Evolutionary conservation across 495 filamentous ascomycete species (phyloP), one percentile per base, ranked within the genome.

Genomic region (Aspergillus haitiensis): DNA sequence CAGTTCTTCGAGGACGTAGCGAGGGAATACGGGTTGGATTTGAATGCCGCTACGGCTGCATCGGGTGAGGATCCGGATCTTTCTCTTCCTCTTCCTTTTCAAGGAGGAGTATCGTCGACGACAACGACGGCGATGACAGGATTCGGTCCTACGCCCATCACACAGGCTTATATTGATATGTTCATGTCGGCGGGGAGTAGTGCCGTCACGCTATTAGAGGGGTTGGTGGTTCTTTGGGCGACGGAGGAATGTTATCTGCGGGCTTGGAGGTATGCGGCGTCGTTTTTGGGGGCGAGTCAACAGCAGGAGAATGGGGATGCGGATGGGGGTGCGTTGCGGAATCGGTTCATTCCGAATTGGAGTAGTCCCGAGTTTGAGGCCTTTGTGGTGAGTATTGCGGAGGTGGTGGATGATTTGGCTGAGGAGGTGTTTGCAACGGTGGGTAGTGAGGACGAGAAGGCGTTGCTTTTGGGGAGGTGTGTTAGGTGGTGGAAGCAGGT

Each of bases 211-310:
- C 52, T 84, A 68, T 68, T 91, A 13, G 87, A 90, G 66, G 88
- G 86, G 8, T 68, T 91, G 58, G 78, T 89, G 8, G 81, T 89
- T 18, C 78, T 91, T 16, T 93, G 88, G 86, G 85, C 86, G 31
- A 91, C 86, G 10, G 89, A 93, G 75, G 80, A 77, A 4, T 81
- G 77, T 59, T 88, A 88, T 67, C 57, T 88, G 5, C 73, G 77
- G 44, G 76, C 84, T 12, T 89, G 85, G 85, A 72, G 72, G 53
- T 84, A 79, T 72, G 84, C 84, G 27, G 76, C 76, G 37, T 64
- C 60, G 7, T 67, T 74, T 60, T 58, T 77, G 66, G 55, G 57
- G 35, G 53, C 37, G 18, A 58, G 58, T 12, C 46, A 52, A 36
- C 27, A 40, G 15, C 27, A 40, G 15, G 54, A 45, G n/a, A 82